Evolutionary conservation across 306 rosid genomes (phyloP).

Genomic region (Quercus glauca): DNA sequence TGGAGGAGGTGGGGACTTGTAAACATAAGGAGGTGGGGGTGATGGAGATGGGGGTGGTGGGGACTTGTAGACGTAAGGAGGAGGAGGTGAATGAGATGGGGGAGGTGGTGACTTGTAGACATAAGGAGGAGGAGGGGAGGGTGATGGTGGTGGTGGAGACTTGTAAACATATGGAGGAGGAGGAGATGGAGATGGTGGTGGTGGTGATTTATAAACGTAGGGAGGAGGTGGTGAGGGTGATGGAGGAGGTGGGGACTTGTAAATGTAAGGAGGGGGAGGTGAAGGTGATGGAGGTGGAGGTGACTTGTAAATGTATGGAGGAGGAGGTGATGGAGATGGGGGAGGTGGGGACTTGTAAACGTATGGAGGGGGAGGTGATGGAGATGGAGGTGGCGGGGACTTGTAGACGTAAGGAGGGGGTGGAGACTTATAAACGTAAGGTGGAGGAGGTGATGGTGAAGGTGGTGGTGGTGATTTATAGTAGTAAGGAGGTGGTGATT

Average conservation of each 20-base stretch:
- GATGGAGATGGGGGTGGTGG: neutral
- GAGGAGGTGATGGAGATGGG: neutral
- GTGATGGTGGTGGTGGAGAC: neutral
- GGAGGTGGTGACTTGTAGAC: neutral
- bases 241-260: neutral
- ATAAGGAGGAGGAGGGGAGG: neutral
- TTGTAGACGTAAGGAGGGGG: neutral
- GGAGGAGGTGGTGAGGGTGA: neutral
- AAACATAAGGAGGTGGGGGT: neutral
- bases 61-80: neutral
- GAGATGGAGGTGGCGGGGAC: neutral
- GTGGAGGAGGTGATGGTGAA: neutral
- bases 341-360: neutral
- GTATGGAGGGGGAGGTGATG: neutral
- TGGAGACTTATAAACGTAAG: neutral
- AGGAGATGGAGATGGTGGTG: neutral
- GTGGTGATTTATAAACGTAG: neutral
- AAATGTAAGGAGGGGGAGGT: neutral
- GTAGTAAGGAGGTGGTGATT: neutral
- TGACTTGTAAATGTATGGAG: neutral
- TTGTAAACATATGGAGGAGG: neutral
- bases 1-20: neutral
- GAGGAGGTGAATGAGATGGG: neutral
- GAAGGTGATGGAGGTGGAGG: neutral
- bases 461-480: conserved; percentile 7